Evolutionary conservation across 768 basidiomycete species (phyloP), one percentile per base, ranked within the genome.

Genomic region (Mycena epipterygia): DNA sequence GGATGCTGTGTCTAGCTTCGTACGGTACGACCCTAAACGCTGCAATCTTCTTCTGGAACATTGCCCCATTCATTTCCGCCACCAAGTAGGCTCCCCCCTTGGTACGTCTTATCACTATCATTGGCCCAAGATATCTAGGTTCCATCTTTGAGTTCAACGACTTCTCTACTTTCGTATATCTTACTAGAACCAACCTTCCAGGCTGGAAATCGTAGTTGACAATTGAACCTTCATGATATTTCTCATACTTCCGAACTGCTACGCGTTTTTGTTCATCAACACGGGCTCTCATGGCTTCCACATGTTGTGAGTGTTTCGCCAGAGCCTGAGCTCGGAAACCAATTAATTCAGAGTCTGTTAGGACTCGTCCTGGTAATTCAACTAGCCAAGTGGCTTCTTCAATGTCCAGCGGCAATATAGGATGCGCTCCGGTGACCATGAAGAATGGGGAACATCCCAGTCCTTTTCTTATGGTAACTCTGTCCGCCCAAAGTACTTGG

Each of bases 401-500:
- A 0, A 77, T 65, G 41, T 79, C 79, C n/a, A 82, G 65, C 0
- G 80, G 82, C 0, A 79, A 23, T 0, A 76, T 49, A 0, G 82
- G 82, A 51, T 83, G 78, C 0, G 80, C 75, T 0, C 79, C 80
- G 1, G 79, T 81, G 0, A 78, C 76, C 68, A 78, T 70, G 33
- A 80, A 81, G 44, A 75, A 82, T 0, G 79, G 79, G 0, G 80
- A 81, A 62, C 76, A 77, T 0, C 82, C 80, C 0, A 73, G 67
- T 9, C 75, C 44, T 17, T 72, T 73, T 19, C 76, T 35, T 12
- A 79, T 64, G 0, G 80, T 78, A 1, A 79, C 64, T 25, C 77
- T 63, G 37, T 82, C 80, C 0, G 84, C 78, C 82, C 83, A 85
- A 7, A 83, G 71, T 0, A 81, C 74, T 6, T 77, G 74, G 1